Evolutionary conservation across 495 filamentous ascomycete genomes (phyloP), one percentile per base, ranked within the genome.

Genomic region (Penicillium fimorum): DNA sequence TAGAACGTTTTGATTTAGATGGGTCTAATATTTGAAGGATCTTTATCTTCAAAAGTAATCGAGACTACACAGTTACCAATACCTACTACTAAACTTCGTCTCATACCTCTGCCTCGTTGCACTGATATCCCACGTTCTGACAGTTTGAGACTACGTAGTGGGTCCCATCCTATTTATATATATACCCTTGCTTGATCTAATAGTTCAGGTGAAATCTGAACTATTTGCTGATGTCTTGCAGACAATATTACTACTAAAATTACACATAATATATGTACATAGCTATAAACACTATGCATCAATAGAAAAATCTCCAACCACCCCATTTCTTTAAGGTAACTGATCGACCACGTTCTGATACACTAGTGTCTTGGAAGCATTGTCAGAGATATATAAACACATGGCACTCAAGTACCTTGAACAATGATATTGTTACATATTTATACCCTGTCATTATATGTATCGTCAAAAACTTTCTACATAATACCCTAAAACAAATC

Each of bases 121-220:
- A 17, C 18, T 25, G 25, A 29, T 38, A 6, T 38, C 15, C 15
- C 44, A 47, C 44, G 44, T 47, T 47, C 44, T 8, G 13, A 17
- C 45, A 9, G 15, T 47, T n/a, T 33, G 8, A 29, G 35, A 20
- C 49, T 22, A n/a, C n/a, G n/a, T n/a, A 42, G 50, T 42, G 50
- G 37, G n/a, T 52, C 50, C 24, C n/a, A n/a, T n/a, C n/a, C n/a
- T n/a, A n/a, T n/a, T n/a, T 52, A 42, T 41, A 18, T 43, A 52
- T 38, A 41, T 27, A 27, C 22, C 32, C 32, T 38, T 38, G 33
- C 32, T 25, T 37, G 17, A 20, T 12, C 12, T 5, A 44, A 27
- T 38, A 38, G n/a, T 6, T 12, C 13, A 12, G 29, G 29, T 12
- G 33, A 37, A 37, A 37, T 15, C 13, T n/a, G 13, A 35, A 46